These are phyloP conservation scores for Stemphylium vesicarium DNA, from an alignment of 2,329 filamentous ascomycete genomes.

Conservation along the genomic window DNA sequence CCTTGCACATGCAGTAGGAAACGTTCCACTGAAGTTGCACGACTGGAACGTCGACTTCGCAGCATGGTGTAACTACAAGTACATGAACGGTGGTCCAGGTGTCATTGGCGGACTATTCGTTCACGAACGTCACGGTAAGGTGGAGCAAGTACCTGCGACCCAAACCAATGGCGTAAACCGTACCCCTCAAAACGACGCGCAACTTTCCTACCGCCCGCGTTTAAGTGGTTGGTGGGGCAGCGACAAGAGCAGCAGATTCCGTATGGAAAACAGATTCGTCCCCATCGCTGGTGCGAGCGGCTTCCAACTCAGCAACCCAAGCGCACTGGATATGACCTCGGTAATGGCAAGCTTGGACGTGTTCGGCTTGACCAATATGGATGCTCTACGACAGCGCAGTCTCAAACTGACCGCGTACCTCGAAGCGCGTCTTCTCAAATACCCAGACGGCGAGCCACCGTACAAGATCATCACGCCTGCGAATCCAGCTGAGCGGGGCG, in stretches of 20 bases:
- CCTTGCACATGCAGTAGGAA: constrained; percentile 84
- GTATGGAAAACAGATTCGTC: constrained; percentile 81
- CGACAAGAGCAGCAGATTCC: constrained; percentile 76
- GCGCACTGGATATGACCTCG: constrained; percentile 77
- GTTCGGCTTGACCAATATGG: constrained; percentile 75
- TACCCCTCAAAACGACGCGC: constrained; percentile 39
- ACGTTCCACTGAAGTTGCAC: constrained; percentile 78
- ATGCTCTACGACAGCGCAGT: constrained; percentile 72
- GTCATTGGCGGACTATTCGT: constrained; percentile 82
- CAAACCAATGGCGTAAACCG: constrained; percentile 21
- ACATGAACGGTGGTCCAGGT: constrained; percentile 85
- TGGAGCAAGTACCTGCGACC: constrained; percentile 43
- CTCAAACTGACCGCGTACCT: constrained; percentile 77
- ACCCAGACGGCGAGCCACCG: constrained; percentile 30
- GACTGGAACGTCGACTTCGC: constrained; percentile 94
- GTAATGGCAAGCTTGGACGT: constrained; percentile 75
- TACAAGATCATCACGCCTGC: constrained; percentile 71
- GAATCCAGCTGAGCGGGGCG: constrained; percentile 71
- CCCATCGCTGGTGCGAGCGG: constrained; percentile 80
- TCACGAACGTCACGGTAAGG: constrained; percentile 73
- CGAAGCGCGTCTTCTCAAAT: constrained; percentile 56
- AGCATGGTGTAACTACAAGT: constrained; percentile 94
- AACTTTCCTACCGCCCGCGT: constrained; percentile 65
- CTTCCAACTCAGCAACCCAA: constrained; percentile 86
- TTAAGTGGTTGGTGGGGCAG: constrained; percentile 88